phyloP scores from a whole-genome alignment of 352 stramenopile genomes.

The Phytophthora meadii region DNA sequence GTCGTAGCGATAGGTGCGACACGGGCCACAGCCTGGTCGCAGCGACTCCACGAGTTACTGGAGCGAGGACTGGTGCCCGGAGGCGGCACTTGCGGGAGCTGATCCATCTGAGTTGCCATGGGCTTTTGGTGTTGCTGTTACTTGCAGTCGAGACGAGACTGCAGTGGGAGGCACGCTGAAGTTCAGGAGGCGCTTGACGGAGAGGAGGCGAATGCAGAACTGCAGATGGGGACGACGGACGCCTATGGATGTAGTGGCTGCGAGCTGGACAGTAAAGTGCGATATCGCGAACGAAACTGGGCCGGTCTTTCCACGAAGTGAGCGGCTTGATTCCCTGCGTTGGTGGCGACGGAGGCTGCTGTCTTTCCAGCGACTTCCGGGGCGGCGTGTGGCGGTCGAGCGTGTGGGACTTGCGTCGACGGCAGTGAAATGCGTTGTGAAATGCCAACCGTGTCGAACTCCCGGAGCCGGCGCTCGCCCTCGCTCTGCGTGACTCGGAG shows the following conservation, averaged over 20 bases:
- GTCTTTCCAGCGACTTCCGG: constrained; percentile 33
- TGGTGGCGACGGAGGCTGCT: constrained; percentile 6
- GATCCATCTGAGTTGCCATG: constrained; percentile 55
- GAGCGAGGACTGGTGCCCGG: constrained; percentile 47
- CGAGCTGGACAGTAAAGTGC: constrained; percentile 11
- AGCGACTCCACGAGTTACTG: constrained; percentile 77
- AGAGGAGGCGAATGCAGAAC: constrained; percentile 26
- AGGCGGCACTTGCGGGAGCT: constrained; percentile 42
- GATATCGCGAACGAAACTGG: constrained; percentile 36
- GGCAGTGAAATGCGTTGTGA: constrained; percentile 25
- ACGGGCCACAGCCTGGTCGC: constrained; percentile 79
- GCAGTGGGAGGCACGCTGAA: constrained; percentile 20
- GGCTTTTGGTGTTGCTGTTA: constrained; percentile 19
- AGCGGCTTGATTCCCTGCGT: constrained; percentile 19
- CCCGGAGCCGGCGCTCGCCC: constrained; percentile 1
- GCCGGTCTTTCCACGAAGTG: constrained; percentile 3
- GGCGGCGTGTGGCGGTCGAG: background rate
- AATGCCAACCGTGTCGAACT: background rate
- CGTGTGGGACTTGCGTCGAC: constrained; percentile 11
- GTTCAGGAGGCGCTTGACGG: constrained; percentile 13
- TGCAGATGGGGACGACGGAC: constrained; percentile 32
- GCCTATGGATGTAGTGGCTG: constrained; percentile 3
- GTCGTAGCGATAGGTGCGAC: constrained; percentile 77
- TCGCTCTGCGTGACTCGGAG: constrained; percentile 14
- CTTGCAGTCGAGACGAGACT: constrained; percentile 19